These are phyloP conservation scores for Yamadazyma taylorii DNA, from an alignment of 1,139 yeast genomes.

Conservation along the genomic window DNA sequence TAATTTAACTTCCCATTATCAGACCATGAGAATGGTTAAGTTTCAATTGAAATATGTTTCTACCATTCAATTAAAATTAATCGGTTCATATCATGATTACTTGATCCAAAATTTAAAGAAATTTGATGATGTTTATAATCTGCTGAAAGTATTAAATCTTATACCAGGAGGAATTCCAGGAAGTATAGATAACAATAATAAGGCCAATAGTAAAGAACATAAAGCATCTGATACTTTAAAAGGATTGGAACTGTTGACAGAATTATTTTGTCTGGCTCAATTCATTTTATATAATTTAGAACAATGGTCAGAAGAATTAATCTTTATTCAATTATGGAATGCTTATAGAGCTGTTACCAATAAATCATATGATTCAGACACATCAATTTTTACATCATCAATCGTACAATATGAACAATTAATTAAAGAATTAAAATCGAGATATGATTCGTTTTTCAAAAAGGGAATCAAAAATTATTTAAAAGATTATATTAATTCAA, in stretches of 20 bases:
- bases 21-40: slow-evolving; percentile 54
- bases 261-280: slow-evolving; percentile 61
- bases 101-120: slow-evolving; percentile 48
- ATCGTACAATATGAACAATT: slow-evolving; percentile 47
- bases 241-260: slow-evolving; percentile 55
- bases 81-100: slow-evolving; percentile 59
- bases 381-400: slow-evolving; percentile 57
- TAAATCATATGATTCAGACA: slow-evolving; percentile 19
- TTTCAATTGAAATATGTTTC: slow-evolving; percentile 70
- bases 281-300: slow-evolving; percentile 53
- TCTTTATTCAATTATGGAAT: slow-evolving; percentile 64
- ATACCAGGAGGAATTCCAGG: slow-evolving; percentile 35
- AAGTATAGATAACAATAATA: slow-evolving; percentile 8
- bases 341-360: slow-evolving; percentile 33
- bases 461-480: slow-evolving; percentile 51
- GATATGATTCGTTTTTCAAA: slow-evolving; percentile 46
- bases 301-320: slow-evolving; percentile 64
- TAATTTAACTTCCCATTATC: slow-evolving; percentile 64
- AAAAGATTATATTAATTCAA: slow-evolving; percentile 51
- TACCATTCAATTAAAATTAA: slow-evolving; percentile 63
- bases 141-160: slow-evolving; percentile 35
- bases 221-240: slow-evolving; percentile 23
- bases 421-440: slow-evolving; percentile 34
- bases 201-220: too few species aligned
- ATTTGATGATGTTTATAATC: slow-evolving; percentile 43